These are phyloP conservation scores for Orbilia blumenaviensis DNA, from an alignment of 2,329 filamentous ascomycete genomes.

Conservation along the genomic window DNA sequence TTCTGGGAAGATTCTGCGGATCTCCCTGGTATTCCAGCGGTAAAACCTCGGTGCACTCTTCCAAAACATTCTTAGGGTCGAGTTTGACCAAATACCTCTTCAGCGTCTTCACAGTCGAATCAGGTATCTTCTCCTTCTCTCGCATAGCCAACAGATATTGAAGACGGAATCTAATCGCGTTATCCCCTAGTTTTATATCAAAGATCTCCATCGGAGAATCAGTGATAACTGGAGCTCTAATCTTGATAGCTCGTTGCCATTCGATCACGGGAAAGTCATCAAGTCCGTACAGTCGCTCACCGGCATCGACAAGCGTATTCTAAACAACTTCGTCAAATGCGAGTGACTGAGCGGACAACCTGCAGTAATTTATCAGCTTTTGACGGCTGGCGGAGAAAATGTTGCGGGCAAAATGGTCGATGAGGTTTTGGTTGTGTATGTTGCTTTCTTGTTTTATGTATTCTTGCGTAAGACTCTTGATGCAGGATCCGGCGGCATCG, in stretches of 20 bases:
- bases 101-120: background rate
- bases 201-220: slow-evolving; percentile 24
- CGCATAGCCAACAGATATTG: slow-evolving; percentile 31
- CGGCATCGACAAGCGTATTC: slow-evolving; percentile 33
- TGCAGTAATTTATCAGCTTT: slow-evolving; percentile 10
- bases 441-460: background rate
- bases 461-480: slow-evolving; percentile 9
- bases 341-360: slow-evolving; percentile 22
- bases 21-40: background rate
- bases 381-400: slow-evolving; percentile 26
- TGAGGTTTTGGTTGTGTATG: slow-evolving; percentile 1
- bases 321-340: slow-evolving; percentile 42
- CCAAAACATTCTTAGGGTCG: slow-evolving; percentile 19
- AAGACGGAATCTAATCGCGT: slow-evolving; percentile 25
- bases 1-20: slow-evolving; percentile 15
- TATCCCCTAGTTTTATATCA: slow-evolving; percentile 23
- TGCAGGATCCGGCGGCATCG: slow-evolving; percentile 4
- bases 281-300: slow-evolving; percentile 29
- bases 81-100: slow-evolving; percentile 14
- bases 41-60: slow-evolving; percentile 14
- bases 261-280: slow-evolving; percentile 1
- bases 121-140: slow-evolving; percentile 30
- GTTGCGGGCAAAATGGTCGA: slow-evolving; percentile 31
- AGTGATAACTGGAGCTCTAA: slow-evolving; percentile 11
- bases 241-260: slow-evolving; percentile 7